phyloP scores from a whole-genome alignment of 441 rosid genomes.

The Rhodomyrtus psidioides region DNA sequence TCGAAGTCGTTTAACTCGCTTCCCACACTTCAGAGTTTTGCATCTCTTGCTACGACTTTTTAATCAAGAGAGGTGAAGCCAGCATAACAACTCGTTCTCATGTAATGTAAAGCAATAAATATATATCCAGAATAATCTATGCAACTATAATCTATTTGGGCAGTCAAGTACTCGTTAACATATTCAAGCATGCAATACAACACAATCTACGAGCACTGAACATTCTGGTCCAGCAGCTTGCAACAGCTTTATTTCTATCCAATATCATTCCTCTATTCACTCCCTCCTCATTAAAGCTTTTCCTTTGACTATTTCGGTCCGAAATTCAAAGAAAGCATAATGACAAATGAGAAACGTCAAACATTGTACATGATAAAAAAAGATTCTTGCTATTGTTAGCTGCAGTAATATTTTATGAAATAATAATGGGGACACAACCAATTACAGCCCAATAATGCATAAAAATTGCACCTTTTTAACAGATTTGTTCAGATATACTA shows the following conservation, averaged over 20 bases:
- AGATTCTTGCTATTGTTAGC: background rate
- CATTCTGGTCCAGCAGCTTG: background rate
- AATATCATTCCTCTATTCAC: background rate
- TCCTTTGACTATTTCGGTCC: background rate
- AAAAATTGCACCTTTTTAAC: background rate
- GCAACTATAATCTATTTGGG: background rate
- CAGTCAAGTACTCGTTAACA: background rate
- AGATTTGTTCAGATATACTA: background rate
- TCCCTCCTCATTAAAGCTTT: background rate
- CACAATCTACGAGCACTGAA: background rate
- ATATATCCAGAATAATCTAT: background rate
- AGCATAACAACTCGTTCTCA: background rate
- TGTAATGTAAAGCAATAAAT: background rate
- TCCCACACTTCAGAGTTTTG: background rate
- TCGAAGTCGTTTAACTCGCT: background rate
- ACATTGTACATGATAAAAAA: background rate
- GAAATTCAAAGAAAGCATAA: background rate
- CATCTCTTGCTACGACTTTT: background rate
- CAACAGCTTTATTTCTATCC: background rate
- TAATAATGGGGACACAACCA: background rate
- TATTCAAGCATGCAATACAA: background rate
- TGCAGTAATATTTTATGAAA: rapidly evolving
- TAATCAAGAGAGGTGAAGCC: background rate
- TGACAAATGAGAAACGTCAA: background rate
- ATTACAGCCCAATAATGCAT: background rate